These are phyloP conservation scores for Ogataea haglerorum DNA, from an alignment of 805 yeast species.

Conservation along the genomic window DNA sequence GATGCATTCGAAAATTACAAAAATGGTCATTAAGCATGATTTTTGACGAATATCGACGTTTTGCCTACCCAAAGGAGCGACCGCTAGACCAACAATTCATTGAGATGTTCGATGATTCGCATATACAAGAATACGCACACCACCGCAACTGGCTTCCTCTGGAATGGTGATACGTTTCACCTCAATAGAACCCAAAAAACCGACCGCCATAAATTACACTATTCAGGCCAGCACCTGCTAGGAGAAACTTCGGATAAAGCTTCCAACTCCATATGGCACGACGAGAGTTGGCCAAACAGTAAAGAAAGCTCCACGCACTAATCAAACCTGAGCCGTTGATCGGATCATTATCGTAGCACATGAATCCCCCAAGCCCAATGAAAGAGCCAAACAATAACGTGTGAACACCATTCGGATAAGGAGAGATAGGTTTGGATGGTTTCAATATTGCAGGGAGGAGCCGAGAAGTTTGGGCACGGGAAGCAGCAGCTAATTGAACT, in stretches of 20 bases:
- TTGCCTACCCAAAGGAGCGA: conserved; percentile 92
- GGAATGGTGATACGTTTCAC: conserved; percentile 51
- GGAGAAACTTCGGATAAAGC: conserved; percentile 58
- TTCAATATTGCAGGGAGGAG: conserved; percentile 12
- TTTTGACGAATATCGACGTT: conserved; percentile 91
- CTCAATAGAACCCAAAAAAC: conserved; percentile 45
- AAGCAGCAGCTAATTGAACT: conserved; percentile 14
- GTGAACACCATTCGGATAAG: conserved; percentile 28
- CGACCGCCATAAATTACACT: conserved; percentile 66
- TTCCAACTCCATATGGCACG: conserved; percentile 53
- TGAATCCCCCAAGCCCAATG: conserved; percentile 64
- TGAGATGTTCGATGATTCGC: conserved; percentile 75
- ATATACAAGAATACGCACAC: conserved; percentile 53
- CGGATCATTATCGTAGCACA: conserved; percentile 72
- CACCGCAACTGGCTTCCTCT: conserved; percentile 62
- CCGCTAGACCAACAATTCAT: conserved; percentile 95
- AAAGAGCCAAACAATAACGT: conserved; percentile 56
- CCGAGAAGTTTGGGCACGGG: conserved; percentile 12
- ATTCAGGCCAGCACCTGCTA: conserved; percentile 58
- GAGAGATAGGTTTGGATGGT: conserved; percentile 16
- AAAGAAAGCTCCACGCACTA: conserved; percentile 78
- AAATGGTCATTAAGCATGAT: conserved; percentile 93
- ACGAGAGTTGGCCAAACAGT: conserved; percentile 66
- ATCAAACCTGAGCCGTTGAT: conserved; percentile 78
- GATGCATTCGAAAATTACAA: conserved; percentile 84